Conservation (phyloP, 768 basidiomycete genomes). For the Pisolithus marmoratus region DNA sequence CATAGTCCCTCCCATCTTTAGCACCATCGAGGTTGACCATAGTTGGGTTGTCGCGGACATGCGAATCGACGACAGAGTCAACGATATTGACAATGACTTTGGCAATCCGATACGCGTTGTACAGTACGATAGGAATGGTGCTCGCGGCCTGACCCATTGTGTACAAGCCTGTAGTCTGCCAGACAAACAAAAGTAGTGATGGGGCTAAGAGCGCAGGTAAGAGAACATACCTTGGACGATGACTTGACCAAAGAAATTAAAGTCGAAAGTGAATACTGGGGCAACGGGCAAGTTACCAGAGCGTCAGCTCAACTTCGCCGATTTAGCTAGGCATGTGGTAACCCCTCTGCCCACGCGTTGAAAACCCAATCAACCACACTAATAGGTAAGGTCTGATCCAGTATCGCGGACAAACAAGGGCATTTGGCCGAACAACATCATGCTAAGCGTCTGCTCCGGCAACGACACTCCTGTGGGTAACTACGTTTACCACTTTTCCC, state of each 20-base stretch:
- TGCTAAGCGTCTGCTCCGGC: too few relatives aligned
- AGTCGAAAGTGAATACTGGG: neutral
- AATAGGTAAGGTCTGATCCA: too few relatives aligned
- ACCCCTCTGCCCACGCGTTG: neutral
- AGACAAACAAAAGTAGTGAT: neutral
- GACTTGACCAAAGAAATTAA: neutral
- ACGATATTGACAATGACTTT: neutral
- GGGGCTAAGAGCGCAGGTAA: too few relatives aligned
- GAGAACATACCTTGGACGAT: neutral
- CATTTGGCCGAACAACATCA: too few relatives aligned
- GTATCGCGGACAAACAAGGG: too few relatives aligned
- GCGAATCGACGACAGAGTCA: neutral
- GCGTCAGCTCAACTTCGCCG: neutral
- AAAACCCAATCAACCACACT: neutral
- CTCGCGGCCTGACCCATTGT: neutral
- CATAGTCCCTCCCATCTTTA: neutral
- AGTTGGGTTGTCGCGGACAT: constrained; percentile 3
- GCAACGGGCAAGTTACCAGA: neutral
- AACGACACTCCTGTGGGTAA: too few relatives aligned
- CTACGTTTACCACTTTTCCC: too few relatives aligned
- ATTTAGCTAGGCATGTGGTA: neutral
- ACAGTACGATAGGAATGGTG: neutral
- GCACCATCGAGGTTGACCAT: neutral
- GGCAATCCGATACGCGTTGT: neutral
- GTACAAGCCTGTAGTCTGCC: neutral